These are phyloP conservation scores for Tubosaeta brunneosetosa DNA, from an alignment of 768 basidiomycete species.

Conservation along the genomic window DNA sequence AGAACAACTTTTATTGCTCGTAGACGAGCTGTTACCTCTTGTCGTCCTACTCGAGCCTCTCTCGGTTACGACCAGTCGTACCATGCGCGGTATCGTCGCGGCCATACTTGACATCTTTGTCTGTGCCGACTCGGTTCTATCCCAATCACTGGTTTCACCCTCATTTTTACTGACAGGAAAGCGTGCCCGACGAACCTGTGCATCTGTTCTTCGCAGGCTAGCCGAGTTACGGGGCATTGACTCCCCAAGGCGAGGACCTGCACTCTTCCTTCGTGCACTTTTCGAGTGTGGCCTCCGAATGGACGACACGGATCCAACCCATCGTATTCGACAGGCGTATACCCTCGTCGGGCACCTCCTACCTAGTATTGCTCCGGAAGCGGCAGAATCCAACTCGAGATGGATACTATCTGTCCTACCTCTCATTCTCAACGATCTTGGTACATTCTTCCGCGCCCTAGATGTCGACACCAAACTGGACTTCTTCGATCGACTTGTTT, in stretches of 20 bases:
- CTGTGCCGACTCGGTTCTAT: slow-evolving; percentile 45
- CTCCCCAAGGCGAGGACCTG: slow-evolving; percentile 37
- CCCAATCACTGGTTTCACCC: slow-evolving; percentile 33
- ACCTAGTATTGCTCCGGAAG: slow-evolving; percentile 31
- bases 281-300: slow-evolving; percentile 43
- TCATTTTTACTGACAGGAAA: slow-evolving; percentile 23
- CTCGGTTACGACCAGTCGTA: slow-evolving; percentile 49
- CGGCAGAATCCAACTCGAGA: slow-evolving; percentile 30
- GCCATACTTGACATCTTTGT: slow-evolving; percentile 52
- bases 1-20: slow-evolving; percentile 53
- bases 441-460: slow-evolving; percentile 50
- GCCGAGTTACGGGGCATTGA: slow-evolving; percentile 27
- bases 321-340: slow-evolving; percentile 52
- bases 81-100: slow-evolving; percentile 40
- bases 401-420: slow-evolving; percentile 59
- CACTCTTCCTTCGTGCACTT: slow-evolving; percentile 52
- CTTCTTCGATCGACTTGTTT: slow-evolving; percentile 50
- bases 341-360: slow-evolving; percentile 55
- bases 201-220: slow-evolving; percentile 44
- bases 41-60: slow-evolving; percentile 41
- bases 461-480: slow-evolving; percentile 51
- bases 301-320: slow-evolving; percentile 49
- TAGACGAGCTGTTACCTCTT: slow-evolving; percentile 51
- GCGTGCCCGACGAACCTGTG: slow-evolving; percentile 47
- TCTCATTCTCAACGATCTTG: slow-evolving; percentile 49